Conservation (phyloP, 2,329 filamentous ascomycete genomes). For the Penicillium sumatraense region DNA sequence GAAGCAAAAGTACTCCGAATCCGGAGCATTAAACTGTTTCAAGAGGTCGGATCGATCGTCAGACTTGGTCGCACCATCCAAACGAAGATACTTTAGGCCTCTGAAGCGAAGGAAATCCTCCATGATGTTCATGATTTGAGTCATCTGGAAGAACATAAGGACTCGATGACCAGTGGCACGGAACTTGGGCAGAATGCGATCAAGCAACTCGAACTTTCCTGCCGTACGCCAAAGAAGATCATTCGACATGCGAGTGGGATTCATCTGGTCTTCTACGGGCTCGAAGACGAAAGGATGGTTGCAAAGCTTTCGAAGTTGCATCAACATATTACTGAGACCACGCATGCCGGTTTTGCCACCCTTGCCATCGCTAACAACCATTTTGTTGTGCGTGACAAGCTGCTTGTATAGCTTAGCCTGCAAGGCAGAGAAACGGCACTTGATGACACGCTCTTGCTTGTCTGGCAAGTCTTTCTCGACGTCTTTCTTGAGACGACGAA, state of each 20-base stretch:
- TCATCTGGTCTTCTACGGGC: conserved; percentile 97
- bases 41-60: conserved; percentile 94
- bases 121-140: conserved; percentile 99
- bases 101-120: conserved; percentile 92
- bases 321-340: conserved; percentile 98
- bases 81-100: conserved; percentile 81
- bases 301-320: conserved; percentile 98
- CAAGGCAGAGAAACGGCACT: conserved; percentile 95
- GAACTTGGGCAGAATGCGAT: conserved; percentile 92
- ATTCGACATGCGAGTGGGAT: conserved; percentile 84
- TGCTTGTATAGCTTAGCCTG: conserved; percentile 96
- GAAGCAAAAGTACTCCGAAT: conserved; percentile 96
- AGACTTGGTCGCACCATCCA: conserved; percentile 96
- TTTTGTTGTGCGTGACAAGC: conserved; percentile 92
- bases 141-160: conserved; percentile 99
- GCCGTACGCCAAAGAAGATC: conserved; percentile 93
- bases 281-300: conserved; percentile 99
- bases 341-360: conserved; percentile 92
- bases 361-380: conserved; percentile 93
- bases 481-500: conserved; percentile 98
- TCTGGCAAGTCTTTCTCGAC: conserved; percentile 98
- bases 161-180: conserved; percentile 88
- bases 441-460: conserved; percentile 99
- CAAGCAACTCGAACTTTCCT: conserved; percentile 95
- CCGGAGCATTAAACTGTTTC: conserved; percentile 83